These are phyloP conservation scores for Cercospora sp. DNA, from an alignment of 2,329 filamentous ascomycete species.

Conservation along the genomic window DNA sequence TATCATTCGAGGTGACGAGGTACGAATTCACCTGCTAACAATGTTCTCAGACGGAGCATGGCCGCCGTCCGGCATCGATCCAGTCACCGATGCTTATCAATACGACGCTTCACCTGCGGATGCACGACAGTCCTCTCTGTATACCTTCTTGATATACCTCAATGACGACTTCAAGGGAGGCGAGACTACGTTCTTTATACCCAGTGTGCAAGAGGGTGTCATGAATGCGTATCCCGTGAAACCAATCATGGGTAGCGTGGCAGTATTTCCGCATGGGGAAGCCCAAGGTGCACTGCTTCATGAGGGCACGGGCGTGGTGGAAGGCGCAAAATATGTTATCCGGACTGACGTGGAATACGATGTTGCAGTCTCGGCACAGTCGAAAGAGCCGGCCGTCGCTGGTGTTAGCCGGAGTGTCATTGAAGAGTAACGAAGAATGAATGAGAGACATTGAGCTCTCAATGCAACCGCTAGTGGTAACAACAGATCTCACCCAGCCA, in stretches of 20 bases:
- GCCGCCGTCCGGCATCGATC: conserved; percentile 66
- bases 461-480: neutral
- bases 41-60: conserved; percentile 59
- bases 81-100: conserved; percentile 58
- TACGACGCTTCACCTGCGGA: conserved; percentile 64
- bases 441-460: neutral
- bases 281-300: conserved; percentile 64
- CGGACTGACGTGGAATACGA: conserved; percentile 71
- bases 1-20: neutral
- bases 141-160: conserved; percentile 68
- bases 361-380: conserved; percentile 38
- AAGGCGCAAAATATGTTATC: conserved; percentile 68
- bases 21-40: neutral
- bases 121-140: conserved; percentile 65
- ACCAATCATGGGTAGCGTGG: conserved; percentile 67
- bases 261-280: conserved; percentile 70
- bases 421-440: neutral
- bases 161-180: conserved; percentile 72
- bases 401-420: conserved; percentile 6
- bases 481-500: neutral
- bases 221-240: conserved; percentile 69
- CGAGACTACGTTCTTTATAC: conserved; percentile 70
- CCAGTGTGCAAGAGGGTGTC: conserved; percentile 61
- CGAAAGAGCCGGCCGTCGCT: neutral
- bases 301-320: conserved; percentile 69